These are phyloP conservation scores for Dactylellina leptospora DNA, from an alignment of 2,329 filamentous ascomycete species.

Conservation along the genomic window DNA sequence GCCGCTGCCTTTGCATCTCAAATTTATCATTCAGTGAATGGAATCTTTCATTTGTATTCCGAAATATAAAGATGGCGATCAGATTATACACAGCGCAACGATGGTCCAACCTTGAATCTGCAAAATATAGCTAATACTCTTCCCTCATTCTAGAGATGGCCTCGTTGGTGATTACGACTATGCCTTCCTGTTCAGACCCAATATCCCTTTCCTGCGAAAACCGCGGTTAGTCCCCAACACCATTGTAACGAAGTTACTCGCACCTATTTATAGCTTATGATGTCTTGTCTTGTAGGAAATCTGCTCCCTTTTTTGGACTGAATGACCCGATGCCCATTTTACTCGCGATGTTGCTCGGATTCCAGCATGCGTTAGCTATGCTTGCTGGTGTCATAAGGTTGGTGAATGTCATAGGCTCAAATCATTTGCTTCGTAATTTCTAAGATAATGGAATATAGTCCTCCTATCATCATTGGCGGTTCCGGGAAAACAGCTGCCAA, in stretches of 20 bases:
- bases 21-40: too few relatives aligned
- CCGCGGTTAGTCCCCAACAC: constrained; percentile 51
- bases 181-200: constrained; percentile 79
- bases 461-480: constrained; percentile 71
- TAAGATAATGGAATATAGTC: constrained; percentile 62
- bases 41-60: too few relatives aligned
- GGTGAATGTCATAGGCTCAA: neutral
- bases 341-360: constrained; percentile 72
- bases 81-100: too few relatives aligned
- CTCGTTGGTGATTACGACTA: constrained; percentile 90
- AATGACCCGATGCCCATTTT: constrained; percentile 74
- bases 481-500: constrained; percentile 66
- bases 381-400: constrained; percentile 65
- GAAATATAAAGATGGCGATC: too few relatives aligned
- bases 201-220: constrained; percentile 18
- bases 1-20: too few relatives aligned
- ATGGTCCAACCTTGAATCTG: too few relatives aligned
- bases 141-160: constrained; percentile 67
- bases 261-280: too few relatives aligned
- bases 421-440: constrained; percentile 58
- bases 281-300: constrained; percentile 66
- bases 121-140: neutral
- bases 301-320: constrained; percentile 75
- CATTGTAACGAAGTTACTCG: too few relatives aligned
- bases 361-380: constrained; percentile 75